A percentile compares a stretch with the other conserved stretches of the same genome.
These are phyloP conservation scores for Magnaporthiopsis rhizophila DNA, from an alignment of 2,329 filamentous ascomycete genomes.

Conservation along the genomic window DNA sequence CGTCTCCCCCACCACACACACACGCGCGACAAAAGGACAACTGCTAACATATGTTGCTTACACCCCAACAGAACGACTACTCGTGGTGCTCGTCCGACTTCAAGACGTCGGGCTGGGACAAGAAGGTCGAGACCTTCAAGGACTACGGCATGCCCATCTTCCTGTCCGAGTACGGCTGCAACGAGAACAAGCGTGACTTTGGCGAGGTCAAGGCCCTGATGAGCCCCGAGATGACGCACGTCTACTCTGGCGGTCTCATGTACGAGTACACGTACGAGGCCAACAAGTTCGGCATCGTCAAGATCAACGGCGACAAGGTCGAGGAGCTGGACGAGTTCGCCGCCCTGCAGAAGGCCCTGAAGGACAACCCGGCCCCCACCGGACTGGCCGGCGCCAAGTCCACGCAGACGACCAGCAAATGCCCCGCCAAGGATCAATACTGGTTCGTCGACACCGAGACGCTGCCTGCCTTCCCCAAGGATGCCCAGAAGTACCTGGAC, in stretches of 20 bases:
- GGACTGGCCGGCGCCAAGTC: conserved; percentile 41
- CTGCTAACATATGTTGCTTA: conserved; percentile 10
- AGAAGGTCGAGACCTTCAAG: conserved; percentile 82
- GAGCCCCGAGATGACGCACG: conserved; percentile 69
- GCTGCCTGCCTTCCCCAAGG: conserved; percentile 43
- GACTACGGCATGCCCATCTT: conserved; percentile 86
- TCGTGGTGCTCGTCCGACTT: conserved; percentile 75
- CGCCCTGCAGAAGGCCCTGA: conserved; percentile 39
- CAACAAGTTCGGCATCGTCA: conserved; percentile 73
- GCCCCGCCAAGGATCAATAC: conserved; percentile 37
- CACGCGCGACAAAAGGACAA: not conserved
- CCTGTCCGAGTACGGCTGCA: conserved; percentile 93
- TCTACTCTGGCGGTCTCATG: conserved; percentile 93
- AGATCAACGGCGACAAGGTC: conserved; percentile 48
- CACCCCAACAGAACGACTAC: conserved; percentile 58
- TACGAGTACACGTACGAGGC: conserved; percentile 87
- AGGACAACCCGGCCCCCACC: conserved; percentile 40
- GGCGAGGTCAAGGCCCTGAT: conserved; percentile 74
- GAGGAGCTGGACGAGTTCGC: conserved; percentile 56
- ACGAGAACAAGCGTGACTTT: conserved; percentile 71
- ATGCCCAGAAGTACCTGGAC: conserved; percentile 44
- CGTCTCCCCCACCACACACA: no score
- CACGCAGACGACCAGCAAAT: conserved; percentile 37
- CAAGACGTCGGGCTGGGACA: conserved; percentile 67
- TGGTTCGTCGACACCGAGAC: conserved; percentile 44